phyloP scores from a whole-genome alignment of 2,329 filamentous ascomycete species.

The Lecanoromycetidae sp. region DNA sequence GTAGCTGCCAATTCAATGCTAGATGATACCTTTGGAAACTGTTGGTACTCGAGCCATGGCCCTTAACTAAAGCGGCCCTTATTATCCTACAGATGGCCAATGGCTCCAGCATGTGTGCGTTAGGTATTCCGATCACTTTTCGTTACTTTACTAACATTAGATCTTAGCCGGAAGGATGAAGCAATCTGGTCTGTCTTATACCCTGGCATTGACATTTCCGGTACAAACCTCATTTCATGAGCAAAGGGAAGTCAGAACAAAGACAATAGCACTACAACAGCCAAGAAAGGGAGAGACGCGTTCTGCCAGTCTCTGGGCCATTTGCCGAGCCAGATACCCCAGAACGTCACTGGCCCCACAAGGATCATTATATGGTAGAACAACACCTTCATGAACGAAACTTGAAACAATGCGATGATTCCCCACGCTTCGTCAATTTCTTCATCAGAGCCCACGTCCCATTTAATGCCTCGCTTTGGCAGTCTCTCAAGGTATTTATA shows the following conservation, averaged over 20 bases:
- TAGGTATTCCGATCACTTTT: too few species aligned
- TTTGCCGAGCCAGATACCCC: neutral
- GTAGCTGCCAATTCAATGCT: too few species aligned
- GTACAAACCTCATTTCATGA: neutral
- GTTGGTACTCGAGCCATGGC: too few species aligned
- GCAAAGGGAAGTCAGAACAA: neutral
- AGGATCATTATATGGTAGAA: slow-evolving; percentile 2
- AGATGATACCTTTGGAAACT: too few species aligned
- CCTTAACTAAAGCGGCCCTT: too few species aligned
- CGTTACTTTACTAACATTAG: too few species aligned
- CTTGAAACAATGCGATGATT: neutral
- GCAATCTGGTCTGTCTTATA: too few species aligned
- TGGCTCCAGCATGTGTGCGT: too few species aligned
- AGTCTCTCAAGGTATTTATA: neutral
- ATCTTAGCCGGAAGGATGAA: too few species aligned
- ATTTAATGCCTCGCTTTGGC: neutral
- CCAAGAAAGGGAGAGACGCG: neutral
- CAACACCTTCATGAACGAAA: neutral
- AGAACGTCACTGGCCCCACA: neutral
- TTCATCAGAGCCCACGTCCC: neutral
- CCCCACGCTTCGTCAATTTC: neutral
- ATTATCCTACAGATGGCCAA: too few species aligned
- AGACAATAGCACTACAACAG: neutral
- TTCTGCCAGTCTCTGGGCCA: slow-evolving; percentile 4
- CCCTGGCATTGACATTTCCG: too few species aligned